Percentiles rank a stretch among this genome's conserved stretches.
phyloP scores from a whole-genome alignment of 106 monocot species.

The Dioscorea zingiberensis region DNA sequence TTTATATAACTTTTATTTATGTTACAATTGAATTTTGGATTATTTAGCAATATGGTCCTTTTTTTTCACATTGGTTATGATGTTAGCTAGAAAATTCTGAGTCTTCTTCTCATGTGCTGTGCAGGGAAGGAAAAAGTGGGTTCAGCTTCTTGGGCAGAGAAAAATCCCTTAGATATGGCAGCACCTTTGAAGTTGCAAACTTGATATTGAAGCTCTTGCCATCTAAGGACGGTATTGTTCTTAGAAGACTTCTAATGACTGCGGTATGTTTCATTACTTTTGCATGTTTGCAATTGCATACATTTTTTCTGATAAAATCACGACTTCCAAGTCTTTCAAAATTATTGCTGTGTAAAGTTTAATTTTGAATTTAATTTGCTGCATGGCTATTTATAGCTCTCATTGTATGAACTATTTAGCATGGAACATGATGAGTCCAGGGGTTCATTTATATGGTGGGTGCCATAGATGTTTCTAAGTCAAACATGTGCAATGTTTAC shows the following conservation, averaged over 20 bases:
- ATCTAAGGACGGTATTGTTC: constrained; percentile 65
- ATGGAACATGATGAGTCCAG: neutral
- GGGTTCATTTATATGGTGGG: too few species aligned
- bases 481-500: too few species aligned
- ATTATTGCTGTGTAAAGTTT: neutral
- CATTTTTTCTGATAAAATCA: neutral
- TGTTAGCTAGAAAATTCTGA: neutral
- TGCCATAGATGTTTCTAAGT: too few species aligned
- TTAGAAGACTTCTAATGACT: constrained; percentile 73
- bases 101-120: neutral
- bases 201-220: constrained; percentile 52
- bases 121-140: constrained; percentile 21
- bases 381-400: neutral
- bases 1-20: too few species aligned
- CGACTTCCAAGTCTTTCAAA: neutral
- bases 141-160: neutral
- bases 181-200: constrained; percentile 23
- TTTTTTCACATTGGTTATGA: neutral
- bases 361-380: neutral
- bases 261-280: constrained; percentile 35
- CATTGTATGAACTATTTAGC: neutral
- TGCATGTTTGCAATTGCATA: too few species aligned
- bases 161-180: neutral
- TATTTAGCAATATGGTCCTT: neutral
- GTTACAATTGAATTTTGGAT: neutral